Percentiles rank a stretch among this genome's conserved stretches.
phyloP scores from a whole-genome alignment of 1,139 yeast genomes.

The Kurtzmaniella quercitrusa region DNA sequence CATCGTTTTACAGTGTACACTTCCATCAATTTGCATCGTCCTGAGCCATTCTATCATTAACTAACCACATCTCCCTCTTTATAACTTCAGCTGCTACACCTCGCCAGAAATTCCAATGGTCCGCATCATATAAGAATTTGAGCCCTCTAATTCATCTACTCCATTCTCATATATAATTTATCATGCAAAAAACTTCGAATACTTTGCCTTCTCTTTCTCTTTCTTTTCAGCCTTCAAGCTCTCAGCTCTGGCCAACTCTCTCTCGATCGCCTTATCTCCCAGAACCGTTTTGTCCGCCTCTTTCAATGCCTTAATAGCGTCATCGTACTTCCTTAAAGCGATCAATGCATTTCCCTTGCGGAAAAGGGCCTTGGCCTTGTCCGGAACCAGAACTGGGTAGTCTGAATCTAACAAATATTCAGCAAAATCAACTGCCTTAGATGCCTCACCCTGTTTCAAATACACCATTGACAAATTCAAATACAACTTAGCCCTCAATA shows the following conservation, averaged over 20 bases:
- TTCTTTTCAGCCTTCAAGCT: conserved; percentile 36
- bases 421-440: conserved; percentile 48
- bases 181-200: conserved; percentile 51
- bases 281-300: conserved; percentile 44
- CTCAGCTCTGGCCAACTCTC: conserved; percentile 40
- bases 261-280: conserved; percentile 45
- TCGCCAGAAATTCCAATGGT: too few relatives aligned
- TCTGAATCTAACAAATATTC: conserved; percentile 52
- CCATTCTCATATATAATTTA: neutral
- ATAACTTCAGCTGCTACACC: too few relatives aligned
- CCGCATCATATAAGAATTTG: too few relatives aligned
- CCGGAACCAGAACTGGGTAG: conserved; percentile 22
- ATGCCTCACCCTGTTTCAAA: conserved; percentile 43
- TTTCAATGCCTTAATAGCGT: conserved; percentile 44
- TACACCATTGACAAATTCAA: conserved; percentile 55
- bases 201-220: conserved; percentile 47
- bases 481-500: conserved; percentile 57
- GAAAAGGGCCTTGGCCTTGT: conserved; percentile 58
- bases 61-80: too few relatives aligned
- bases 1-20: too few relatives aligned
- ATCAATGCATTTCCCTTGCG: conserved; percentile 53
- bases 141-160: neutral
- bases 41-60: too few relatives aligned
- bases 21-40: too few relatives aligned
- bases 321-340: conserved; percentile 42